Base-by-base conservation (phyloP, 1,284 basidiomycete genomes). In the Cutaneotrichosporon sp. region DNA sequence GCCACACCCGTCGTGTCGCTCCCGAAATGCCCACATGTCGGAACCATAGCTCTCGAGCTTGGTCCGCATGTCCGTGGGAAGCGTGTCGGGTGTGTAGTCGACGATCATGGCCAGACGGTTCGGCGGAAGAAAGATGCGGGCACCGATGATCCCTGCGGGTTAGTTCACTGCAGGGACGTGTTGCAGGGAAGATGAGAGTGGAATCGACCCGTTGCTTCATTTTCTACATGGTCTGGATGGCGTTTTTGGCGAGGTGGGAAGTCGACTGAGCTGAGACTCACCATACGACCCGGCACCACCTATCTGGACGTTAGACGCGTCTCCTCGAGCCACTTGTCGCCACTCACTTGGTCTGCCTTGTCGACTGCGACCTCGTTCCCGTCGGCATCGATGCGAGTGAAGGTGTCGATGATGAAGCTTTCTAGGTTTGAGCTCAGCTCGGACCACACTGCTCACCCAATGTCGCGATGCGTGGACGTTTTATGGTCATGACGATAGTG, bases 251-350 rank as follows among this genome's bases (percentile, higher is more conserved):
- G 38, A 26, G 46, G 17, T 4, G 17, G 34, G 22, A 20, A 19
- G 22, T 27, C 17, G 17, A 17, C 5, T 10, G 20, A 29, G 16
- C 8, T 12, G 10, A 5, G 4, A 59, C 62, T 22, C 32, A 75
- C 72, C 65, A 27, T 73, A 75, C 9, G 69, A 68, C 0, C 73
- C 73, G 7, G 65, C 71, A 20, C 73, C 73, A 0, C 72, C 73
- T 24, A 75, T 64, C 72, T 75, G 31, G 27, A 11, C 6, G 54
- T 44, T 34, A 55, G 49, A 38, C 3, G 3, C 6, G 8, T 12
- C 4, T 1, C 16, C 5, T 10, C 7, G 22, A n/a, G n/a, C n/a
- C n/a, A n/a, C n/a, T n/a, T 2, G n/a, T 7, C 5, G 5, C 1
- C 12, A 34, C 64, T 20, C 49, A 70, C 70, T 59, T 73, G 66